phyloP scores from a whole-genome alignment of 768 basidiomycete species.

The Asterophora parasitica region DNA sequence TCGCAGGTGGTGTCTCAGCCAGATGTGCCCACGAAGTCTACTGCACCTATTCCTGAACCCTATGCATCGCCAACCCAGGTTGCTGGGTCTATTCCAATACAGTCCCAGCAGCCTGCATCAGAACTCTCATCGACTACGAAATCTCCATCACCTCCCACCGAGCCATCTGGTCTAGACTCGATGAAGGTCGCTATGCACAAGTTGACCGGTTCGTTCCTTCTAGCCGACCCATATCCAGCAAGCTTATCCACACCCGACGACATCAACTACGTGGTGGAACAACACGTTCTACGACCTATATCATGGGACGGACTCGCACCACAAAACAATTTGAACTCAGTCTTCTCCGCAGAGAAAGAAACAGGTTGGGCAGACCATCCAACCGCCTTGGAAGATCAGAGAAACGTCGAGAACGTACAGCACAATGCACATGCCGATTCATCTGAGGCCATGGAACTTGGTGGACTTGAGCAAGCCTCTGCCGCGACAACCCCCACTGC shows the following conservation, averaged over 20 bases:
- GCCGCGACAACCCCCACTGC: not conserved
- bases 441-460: conserved; percentile 15
- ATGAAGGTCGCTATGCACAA: conserved; percentile 14
- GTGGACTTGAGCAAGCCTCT: not conserved
- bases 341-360: conserved; percentile 23
- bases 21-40: not conserved
- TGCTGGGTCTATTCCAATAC: not conserved
- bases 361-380: conserved; percentile 1
- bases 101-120: not conserved
- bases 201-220: conserved; percentile 29
- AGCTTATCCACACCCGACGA: conserved; percentile 40
- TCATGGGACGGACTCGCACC: conserved; percentile 22
- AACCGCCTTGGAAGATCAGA: conserved; percentile 7
- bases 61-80: not conserved
- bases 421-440: conserved; percentile 16
- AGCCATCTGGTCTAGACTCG: conserved; percentile 3
- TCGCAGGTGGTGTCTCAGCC: not conserved
- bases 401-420: not conserved
- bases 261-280: conserved; percentile 2
- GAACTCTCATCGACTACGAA: not conserved
- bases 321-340: conserved; percentile 26
- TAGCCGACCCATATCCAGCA: conserved; percentile 42
- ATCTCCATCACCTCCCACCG: not conserved
- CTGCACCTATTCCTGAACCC: not conserved
- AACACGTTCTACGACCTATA: conserved; percentile 8